A percentile compares a stretch with the other conserved stretches of the same genome.
phyloP scores from a whole-genome alignment of 75 land plant species.

The Cryptomeria japonica region DNA sequence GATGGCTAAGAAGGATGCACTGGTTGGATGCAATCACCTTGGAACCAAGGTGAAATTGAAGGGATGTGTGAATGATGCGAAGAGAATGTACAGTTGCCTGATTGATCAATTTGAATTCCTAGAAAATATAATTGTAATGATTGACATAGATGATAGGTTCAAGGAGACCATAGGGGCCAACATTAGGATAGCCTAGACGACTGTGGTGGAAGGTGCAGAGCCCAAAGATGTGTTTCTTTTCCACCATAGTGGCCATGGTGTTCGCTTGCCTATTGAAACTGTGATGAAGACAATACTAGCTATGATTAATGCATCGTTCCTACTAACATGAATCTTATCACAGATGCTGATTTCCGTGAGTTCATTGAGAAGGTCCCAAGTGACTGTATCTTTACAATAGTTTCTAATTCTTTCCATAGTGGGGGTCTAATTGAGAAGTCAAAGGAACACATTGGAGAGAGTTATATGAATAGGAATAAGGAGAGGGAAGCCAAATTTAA shows the following conservation, averaged over 20 bases:
- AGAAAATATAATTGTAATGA: conserved; percentile 61
- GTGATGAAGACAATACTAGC: conserved; percentile 82
- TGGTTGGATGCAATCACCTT: too few species aligned
- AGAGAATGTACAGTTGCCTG: conserved; percentile 52
- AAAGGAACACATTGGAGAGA: conserved; percentile 82
- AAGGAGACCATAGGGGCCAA: conserved; percentile 76
- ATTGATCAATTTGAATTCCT: conserved; percentile 69
- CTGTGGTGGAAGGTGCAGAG: conserved; percentile 37
- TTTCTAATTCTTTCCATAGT: conserved; percentile 95
- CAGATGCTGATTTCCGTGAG: conserved; percentile 52
- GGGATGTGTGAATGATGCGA: conserved; percentile 79
- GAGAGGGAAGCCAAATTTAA: not conserved
- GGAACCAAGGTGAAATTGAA: too few species aligned
- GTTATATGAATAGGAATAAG: conserved; percentile 12
- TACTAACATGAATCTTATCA: not conserved
- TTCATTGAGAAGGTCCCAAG: conserved; percentile 61
- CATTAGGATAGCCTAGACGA: conserved; percentile 32
- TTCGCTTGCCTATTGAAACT: conserved; percentile 75
- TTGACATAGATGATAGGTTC: conserved; percentile 63
- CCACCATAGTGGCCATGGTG: conserved; percentile 87
- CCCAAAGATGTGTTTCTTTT: conserved; percentile 73
- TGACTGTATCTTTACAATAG: conserved; percentile 60
- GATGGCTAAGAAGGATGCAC: too few species aligned
- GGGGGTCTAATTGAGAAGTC: conserved; percentile 79
- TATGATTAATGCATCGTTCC: not conserved